phyloP scores from a whole-genome alignment of 768 basidiomycete genomes.

The Tulasnella sp. region DNA sequence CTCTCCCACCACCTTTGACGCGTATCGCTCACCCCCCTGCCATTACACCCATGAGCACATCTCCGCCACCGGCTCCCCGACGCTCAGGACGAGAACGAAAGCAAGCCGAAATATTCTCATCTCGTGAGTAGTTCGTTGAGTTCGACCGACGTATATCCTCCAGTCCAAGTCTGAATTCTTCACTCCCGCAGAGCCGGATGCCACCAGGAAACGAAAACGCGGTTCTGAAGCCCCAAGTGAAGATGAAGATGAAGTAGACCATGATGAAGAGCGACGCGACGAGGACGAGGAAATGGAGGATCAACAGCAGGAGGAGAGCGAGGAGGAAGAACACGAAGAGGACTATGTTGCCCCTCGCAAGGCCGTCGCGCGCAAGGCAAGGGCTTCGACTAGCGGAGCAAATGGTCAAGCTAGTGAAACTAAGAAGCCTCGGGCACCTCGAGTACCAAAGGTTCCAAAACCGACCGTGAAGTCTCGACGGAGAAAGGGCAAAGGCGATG shows the following conservation, averaged over 20 bases:
- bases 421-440: slow-evolving; percentile 57
- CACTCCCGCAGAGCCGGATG: slow-evolving; percentile 40
- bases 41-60: slow-evolving; percentile 27
- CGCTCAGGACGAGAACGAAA: slow-evolving; percentile 74
- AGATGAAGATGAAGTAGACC: slow-evolving; percentile 42
- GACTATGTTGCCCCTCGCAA: slow-evolving; percentile 47
- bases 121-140: slow-evolving; percentile 49
- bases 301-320: background rate
- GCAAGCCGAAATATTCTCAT: slow-evolving; percentile 58
- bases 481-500: slow-evolving; percentile 46
- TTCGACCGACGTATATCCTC: slow-evolving; percentile 25
- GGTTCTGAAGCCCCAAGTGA: slow-evolving; percentile 48
- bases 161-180: slow-evolving; percentile 33
- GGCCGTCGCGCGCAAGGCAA: slow-evolving; percentile 48
- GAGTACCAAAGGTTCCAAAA: slow-evolving; percentile 45
- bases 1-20: slow-evolving; percentile 21
- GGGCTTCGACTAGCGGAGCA: slow-evolving; percentile 34
- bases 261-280: slow-evolving; percentile 41
- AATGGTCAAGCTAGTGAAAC: slow-evolving; percentile 16
- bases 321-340: slow-evolving; percentile 47
- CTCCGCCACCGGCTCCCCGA: slow-evolving; percentile 47
- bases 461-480: slow-evolving; percentile 38
- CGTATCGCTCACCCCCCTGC: slow-evolving; percentile 1
- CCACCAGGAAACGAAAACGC: slow-evolving; percentile 56
- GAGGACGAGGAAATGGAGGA: slow-evolving; percentile 45